phyloP scores from a whole-genome alignment of 352 stramenopile species.

The Peronospora farinosa region DNA sequence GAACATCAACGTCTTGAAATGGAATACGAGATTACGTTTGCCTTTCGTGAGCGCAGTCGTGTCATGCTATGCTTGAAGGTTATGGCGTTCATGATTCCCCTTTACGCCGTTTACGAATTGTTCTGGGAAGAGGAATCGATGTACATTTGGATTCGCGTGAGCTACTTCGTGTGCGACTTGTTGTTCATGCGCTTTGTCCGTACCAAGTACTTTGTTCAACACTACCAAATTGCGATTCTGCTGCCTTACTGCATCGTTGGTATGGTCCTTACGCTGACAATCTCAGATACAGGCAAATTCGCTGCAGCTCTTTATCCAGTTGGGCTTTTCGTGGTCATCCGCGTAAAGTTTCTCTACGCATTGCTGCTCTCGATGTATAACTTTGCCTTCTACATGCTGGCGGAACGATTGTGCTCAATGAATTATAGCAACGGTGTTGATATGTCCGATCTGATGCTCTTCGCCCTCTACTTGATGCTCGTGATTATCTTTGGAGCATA shows the following conservation, averaged over 20 bases:
- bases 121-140: conserved; percentile 51
- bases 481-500: conserved; percentile 67
- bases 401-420: conserved; percentile 18
- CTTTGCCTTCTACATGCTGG: conserved; percentile 68
- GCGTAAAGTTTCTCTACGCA: conserved; percentile 81
- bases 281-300: conserved; percentile 81
- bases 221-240: conserved; percentile 73
- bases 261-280: conserved; percentile 75
- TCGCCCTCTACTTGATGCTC: conserved; percentile 68
- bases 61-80: conserved; percentile 72
- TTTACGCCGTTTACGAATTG: conserved; percentile 69
- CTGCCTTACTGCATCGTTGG: conserved; percentile 59
- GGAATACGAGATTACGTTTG: conserved; percentile 73
- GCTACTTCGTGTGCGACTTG: conserved; percentile 66
- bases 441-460: conserved; percentile 55
- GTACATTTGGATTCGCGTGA: conserved; percentile 60
- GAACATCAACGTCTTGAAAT: conserved; percentile 67
- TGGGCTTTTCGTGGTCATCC: conserved; percentile 73
- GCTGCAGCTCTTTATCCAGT: conserved; percentile 74
- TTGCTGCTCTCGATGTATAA: conserved; percentile 73
- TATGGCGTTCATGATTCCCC: conserved; percentile 56
- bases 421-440: conserved; percentile 31
- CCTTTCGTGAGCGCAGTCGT: conserved; percentile 54
- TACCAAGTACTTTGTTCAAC: conserved; percentile 62
- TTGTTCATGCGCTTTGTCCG: conserved; percentile 61